Conservation (phyloP, 164 flowering plant genomes). For the Macadamia tetraphylla region DNA sequence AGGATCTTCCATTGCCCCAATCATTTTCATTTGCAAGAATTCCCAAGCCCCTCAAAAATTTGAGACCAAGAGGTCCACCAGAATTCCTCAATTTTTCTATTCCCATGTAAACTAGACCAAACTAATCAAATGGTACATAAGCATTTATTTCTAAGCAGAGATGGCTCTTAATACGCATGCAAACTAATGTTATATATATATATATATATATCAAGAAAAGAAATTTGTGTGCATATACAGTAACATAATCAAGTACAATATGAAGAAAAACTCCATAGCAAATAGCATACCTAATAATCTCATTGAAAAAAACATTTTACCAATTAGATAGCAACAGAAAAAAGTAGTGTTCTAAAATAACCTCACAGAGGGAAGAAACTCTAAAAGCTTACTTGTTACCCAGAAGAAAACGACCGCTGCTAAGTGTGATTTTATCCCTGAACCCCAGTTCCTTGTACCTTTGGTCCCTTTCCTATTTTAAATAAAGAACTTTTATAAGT, state of each 20-base stretch:
- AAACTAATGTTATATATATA: no score
- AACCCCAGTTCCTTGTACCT: constrained; percentile 96
- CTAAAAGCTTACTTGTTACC: constrained; percentile 75
- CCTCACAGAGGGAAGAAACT: not conserved
- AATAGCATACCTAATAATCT: not conserved
- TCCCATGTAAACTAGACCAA: no score
- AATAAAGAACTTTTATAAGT: constrained; percentile 10
- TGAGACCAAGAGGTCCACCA: no score
- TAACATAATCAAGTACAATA: not conserved
- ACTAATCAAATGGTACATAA: no score
- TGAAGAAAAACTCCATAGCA: not conserved
- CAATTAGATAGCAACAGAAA: not conserved
- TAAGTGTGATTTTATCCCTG: constrained; percentile 93
- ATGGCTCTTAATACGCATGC: no score
- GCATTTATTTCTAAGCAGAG: no score
- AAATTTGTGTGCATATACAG: not conserved
- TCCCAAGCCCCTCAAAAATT: no score
- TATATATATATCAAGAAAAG: not conserved
- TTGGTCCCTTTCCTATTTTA: constrained; percentile 84
- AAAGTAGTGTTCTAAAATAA: not conserved
- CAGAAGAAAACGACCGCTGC: constrained; percentile 94
- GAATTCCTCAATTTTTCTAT: no score
- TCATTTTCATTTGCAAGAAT: no score
- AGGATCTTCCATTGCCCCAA: no score
- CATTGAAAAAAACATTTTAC: not conserved